A percentile compares a stretch with the other conserved stretches of the same genome.
Conservation (phyloP, 495 filamentous ascomycete genomes). For the Lasiosphaeriaceae sp. region DNA sequence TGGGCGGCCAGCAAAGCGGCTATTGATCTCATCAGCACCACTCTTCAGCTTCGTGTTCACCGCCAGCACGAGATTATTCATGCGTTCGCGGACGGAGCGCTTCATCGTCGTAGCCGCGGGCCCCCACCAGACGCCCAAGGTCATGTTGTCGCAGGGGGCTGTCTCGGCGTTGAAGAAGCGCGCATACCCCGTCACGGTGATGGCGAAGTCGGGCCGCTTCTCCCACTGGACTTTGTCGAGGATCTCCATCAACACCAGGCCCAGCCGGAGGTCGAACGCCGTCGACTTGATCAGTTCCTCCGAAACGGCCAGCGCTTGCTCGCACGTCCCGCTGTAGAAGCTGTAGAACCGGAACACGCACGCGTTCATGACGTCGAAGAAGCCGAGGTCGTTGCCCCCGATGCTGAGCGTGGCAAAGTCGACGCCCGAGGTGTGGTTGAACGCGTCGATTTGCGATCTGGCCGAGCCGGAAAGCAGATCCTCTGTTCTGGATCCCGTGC, state of each 20-base stretch:
- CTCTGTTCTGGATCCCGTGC: slow-evolving; percentile 34
- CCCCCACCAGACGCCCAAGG: slow-evolving; percentile 38
- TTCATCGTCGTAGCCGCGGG: slow-evolving; percentile 30
- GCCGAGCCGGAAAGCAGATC: slow-evolving; percentile 28
- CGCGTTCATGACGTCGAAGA: slow-evolving; percentile 44
- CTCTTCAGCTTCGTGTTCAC: slow-evolving; percentile 34
- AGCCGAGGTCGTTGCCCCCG: slow-evolving; percentile 49
- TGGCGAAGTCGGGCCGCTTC: slow-evolving; percentile 30
- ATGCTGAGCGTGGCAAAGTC: slow-evolving; percentile 42
- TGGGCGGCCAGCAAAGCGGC: slow-evolving; percentile 20
- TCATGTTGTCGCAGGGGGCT: slow-evolving; percentile 36
- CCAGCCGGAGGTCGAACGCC: slow-evolving; percentile 32
- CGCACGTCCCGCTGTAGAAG: slow-evolving; percentile 41
- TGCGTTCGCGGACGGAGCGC: slow-evolving; percentile 24
- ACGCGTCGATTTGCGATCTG: slow-evolving; percentile 32
- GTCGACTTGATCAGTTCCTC: slow-evolving; percentile 22
- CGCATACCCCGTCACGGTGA: slow-evolving; percentile 46
- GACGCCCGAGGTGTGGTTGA: slow-evolving; percentile 24
- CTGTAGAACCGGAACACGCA: slow-evolving; percentile 47
- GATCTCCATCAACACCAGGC: slow-evolving; percentile 35
- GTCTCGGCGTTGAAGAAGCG: slow-evolving; percentile 47
- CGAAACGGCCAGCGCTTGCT: slow-evolving; percentile 28
- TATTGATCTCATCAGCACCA: slow-evolving; percentile 27
- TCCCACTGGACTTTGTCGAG: slow-evolving; percentile 37
- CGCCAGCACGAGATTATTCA: slow-evolving; percentile 37